phyloP scores from a whole-genome alignment of 148 eudicot genomes.

The Amaranthus palmeri region DNA sequence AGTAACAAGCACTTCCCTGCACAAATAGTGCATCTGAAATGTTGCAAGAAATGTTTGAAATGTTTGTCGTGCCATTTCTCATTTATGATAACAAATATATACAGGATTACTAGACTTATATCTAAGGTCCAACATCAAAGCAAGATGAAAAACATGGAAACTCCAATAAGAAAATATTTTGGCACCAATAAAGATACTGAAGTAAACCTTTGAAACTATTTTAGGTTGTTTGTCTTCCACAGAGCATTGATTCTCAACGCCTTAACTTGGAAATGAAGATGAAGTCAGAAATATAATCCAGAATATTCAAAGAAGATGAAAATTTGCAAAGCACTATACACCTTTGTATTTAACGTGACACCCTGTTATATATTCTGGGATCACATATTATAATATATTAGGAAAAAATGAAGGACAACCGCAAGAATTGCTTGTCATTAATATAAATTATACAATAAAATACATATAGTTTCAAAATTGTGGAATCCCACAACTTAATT shows the following conservation, averaged over 20 bases:
- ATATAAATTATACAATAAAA: constrained; percentile 21
- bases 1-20: not conserved
- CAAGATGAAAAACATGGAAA: not conserved
- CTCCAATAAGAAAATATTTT: not conserved
- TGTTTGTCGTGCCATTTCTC: not conserved
- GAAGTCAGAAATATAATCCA: no score
- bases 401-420: not conserved
- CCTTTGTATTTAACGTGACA: not conserved
- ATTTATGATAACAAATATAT: no score
- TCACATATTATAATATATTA: not conserved
- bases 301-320: no score
- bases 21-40: not conserved
- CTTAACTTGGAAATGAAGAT: no score
- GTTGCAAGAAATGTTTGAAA: not conserved
- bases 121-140: not conserved
- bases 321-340: not conserved
- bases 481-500: constrained; percentile 17
- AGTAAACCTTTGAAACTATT: not conserved
- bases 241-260: no score
- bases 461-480: constrained; percentile 24
- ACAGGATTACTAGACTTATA: not conserved
- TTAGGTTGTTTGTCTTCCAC: not conserved
- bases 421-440: constrained; percentile 14
- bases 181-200: not conserved
- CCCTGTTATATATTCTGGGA: not conserved